phyloP scores from a whole-genome alignment of 2,329 filamentous ascomycete genomes.

The Trichophyton mentagrophytes region DNA sequence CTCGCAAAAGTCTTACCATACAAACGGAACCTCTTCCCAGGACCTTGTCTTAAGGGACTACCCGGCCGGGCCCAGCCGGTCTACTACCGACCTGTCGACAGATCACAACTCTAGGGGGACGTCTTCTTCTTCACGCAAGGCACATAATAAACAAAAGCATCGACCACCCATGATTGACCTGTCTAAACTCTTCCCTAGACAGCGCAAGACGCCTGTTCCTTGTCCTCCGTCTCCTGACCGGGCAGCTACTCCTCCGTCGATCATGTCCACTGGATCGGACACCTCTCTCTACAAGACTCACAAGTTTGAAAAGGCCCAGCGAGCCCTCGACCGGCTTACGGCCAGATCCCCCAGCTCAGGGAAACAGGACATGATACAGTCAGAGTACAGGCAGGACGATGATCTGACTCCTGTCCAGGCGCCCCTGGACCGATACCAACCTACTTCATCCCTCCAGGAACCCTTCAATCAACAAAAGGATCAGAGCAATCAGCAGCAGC shows the following conservation, averaged over 20 bases:
- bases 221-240: constrained; percentile 32
- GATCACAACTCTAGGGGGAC: constrained; percentile 6
- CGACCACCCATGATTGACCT: constrained; percentile 31
- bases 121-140: background rate
- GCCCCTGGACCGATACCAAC: background rate
- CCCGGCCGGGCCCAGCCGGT: constrained; percentile 7
- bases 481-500: constrained; percentile 1
- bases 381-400: constrained; percentile 8
- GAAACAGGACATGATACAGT: constrained; percentile 16
- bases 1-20: constrained; percentile 26
- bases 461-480: background rate
- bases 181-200: constrained; percentile 32
- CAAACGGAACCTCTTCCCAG: constrained; percentile 20
- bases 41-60: constrained; percentile 14
- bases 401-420: background rate
- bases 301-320: constrained; percentile 12
- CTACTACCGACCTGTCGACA: constrained; percentile 12
- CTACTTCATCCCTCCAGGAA: background rate
- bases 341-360: constrained; percentile 16
- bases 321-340: constrained; percentile 18
- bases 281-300: constrained; percentile 17
- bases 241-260: constrained; percentile 18
- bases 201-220: constrained; percentile 21
- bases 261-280: constrained; percentile 26
- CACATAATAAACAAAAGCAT: constrained; percentile 24